These are phyloP conservation scores for Waltergamsia citrina DNA, from an alignment of 2,329 filamentous ascomycete genomes.

Conservation along the genomic window DNA sequence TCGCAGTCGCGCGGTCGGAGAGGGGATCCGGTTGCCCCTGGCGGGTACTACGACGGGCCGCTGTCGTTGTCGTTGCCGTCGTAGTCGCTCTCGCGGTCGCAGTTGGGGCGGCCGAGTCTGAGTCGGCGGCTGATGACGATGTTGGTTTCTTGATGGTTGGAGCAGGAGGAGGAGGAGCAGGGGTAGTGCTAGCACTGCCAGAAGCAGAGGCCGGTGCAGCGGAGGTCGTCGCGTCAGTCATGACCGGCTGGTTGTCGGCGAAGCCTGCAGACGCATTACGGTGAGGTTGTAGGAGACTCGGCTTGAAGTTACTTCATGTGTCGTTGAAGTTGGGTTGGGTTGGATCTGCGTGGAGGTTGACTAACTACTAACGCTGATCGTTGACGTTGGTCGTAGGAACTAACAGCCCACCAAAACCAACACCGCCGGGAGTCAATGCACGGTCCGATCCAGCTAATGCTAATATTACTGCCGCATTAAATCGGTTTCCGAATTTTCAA, in stretches of 20 bases:
- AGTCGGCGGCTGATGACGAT: constrained; percentile 5
- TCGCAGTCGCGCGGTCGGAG: constrained; percentile 69
- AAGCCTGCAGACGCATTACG: not conserved
- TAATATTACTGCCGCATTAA: too few species aligned
- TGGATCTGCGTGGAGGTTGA: not conserved
- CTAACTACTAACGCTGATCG: too few species aligned
- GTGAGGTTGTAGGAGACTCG: too few species aligned
- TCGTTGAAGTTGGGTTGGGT: not conserved
- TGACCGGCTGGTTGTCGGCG: constrained; percentile 11
- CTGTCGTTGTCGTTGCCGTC: not conserved
- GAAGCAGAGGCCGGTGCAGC: constrained; percentile 1
- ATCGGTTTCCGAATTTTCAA: too few species aligned
- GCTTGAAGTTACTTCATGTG: too few species aligned
- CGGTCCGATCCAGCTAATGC: too few species aligned
- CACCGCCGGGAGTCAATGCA: too few species aligned
- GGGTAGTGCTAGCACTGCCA: constrained; percentile 4
- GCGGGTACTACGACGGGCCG: not conserved
- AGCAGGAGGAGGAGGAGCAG: constrained; percentile 9
- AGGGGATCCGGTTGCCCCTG: constrained; percentile 33
- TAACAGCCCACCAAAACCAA: too few species aligned
- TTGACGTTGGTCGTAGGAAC: too few species aligned
- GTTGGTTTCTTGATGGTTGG: constrained; percentile 3
- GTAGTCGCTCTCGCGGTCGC: constrained; percentile 1
- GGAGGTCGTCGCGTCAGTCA: constrained; percentile 4
- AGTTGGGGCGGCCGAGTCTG: constrained; percentile 6